A percentile compares a stretch with the other conserved stretches of the same genome.
Evolutionary conservation across 2,329 filamentous ascomycete species (phyloP).

Genomic region (Aureobasidium vineae): DNA sequence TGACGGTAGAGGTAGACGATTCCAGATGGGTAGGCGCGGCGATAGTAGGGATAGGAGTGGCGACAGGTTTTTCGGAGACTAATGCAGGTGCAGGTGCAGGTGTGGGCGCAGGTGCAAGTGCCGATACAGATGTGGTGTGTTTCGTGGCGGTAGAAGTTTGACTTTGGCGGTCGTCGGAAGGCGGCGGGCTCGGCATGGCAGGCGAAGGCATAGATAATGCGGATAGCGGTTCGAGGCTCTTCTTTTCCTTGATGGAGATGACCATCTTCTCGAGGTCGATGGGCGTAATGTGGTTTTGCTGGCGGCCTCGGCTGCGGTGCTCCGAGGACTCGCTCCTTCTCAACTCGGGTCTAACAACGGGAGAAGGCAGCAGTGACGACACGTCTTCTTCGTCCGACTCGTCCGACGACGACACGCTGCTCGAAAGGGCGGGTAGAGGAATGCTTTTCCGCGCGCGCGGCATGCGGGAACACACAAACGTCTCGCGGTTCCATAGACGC

Average conservation of each 20-base stretch:
- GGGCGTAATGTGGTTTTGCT: constrained; percentile 86
- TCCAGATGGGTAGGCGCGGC: constrained; percentile 49
- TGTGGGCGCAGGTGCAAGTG: constrained; percentile 31
- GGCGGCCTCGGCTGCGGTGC: constrained; percentile 65
- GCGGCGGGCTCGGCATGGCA: neutral
- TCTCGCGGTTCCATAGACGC: constrained; percentile 92
- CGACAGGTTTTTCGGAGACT: constrained; percentile 31
- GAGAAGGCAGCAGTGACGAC: constrained; percentile 50
- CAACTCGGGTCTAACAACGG: constrained; percentile 57
- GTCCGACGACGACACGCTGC: constrained; percentile 47
- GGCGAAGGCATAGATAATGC: constrained; percentile 39
- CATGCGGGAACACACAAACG: constrained; percentile 29
- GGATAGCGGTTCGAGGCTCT: constrained; percentile 60
- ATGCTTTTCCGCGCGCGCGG: constrained; percentile 33
- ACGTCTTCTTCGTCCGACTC: constrained; percentile 44
- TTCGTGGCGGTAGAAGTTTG: constrained; percentile 26
- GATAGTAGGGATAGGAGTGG: constrained; percentile 16
- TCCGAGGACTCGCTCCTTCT: constrained; percentile 68
- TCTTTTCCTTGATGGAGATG: constrained; percentile 82
- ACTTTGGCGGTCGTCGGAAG: constrained; percentile 14
- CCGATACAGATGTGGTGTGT: constrained; percentile 28
- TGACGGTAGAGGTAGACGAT: constrained; percentile 59
- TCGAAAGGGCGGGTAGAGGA: constrained; percentile 47
- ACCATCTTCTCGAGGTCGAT: constrained; percentile 93
- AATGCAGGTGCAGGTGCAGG: constrained; percentile 4